phyloP scores from a whole-genome alignment of 257 asterid species.

The Solanum habrochaites region DNA sequence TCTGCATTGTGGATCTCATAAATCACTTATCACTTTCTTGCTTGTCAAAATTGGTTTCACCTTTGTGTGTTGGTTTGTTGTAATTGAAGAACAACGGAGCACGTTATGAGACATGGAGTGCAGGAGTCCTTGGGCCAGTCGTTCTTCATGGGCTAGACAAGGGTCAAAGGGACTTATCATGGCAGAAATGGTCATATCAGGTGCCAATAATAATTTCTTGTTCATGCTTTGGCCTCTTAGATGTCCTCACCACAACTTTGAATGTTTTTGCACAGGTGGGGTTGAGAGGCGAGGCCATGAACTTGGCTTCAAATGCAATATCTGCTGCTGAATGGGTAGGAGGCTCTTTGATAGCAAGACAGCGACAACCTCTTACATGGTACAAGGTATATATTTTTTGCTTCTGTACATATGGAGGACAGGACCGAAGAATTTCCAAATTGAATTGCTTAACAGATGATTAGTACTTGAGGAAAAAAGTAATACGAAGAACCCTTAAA shows the following conservation, averaged over 20 bases:
- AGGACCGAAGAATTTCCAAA: neutral
- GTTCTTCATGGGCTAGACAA: constrained; percentile 50
- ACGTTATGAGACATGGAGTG: constrained; percentile 55
- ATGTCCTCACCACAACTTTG: neutral
- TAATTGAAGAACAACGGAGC: constrained; percentile 56
- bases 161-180: constrained; percentile 58
- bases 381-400: constrained; percentile 47
- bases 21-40: neutral
- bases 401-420: neutral
- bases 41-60: neutral
- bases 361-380: constrained; percentile 76
- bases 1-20: neutral
- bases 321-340: constrained; percentile 55
- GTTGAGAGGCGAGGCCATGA: constrained; percentile 72
- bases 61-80: neutral
- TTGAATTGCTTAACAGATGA: neutral
- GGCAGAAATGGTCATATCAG: constrained; percentile 94
- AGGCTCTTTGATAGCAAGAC: constrained; percentile 29
- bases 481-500: neutral
- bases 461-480: neutral
- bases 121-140: constrained; percentile 88
- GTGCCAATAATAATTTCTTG: constrained; percentile 14
- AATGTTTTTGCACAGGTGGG: constrained; percentile 40
- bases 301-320: constrained; percentile 42
- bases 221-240: neutral